Evolutionary conservation across 352 stramenopile species (phyloP), one percentile per base, ranked within the genome.

Genomic region (Globisporangium carolinianum): DNA sequence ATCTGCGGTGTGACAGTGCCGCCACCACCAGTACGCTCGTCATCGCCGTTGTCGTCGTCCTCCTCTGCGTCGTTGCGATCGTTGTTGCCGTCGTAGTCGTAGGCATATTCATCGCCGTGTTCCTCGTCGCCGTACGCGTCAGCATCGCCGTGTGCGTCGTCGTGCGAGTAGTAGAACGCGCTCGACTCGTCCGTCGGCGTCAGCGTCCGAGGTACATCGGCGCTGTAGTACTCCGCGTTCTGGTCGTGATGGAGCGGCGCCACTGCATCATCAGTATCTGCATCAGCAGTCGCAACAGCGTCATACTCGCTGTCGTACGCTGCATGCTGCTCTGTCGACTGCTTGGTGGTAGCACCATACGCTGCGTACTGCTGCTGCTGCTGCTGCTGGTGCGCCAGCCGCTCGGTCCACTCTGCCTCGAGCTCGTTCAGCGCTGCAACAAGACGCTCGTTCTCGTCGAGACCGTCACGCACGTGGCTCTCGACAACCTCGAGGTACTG

Each of bases 401-500:
- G 53, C 37, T 64, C 57, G 42, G 15, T 60, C 68, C 68, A 76
- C 0, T 4, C 57, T 12, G 24, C 24, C 61, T 85, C 72, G 7
- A 84, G 60, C 35, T 72, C 57, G 18, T 67, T 68, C 15, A 85
- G 56, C 2, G 66, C 66, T 24, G 75, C 50, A 12, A 86, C 62
- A 1, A 87, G 63, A 6, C 52, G 61, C 5, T 60, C 65, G 52
- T 90, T 87, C 48, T 86, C 69, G 24, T 75, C 69, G 9, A 87
- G 57, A 18, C 67, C 76, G 17, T 53, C 55, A 36, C 81, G 66
- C 24, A 90, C 68, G 12, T 76, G 74, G 36, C 70, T 56, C 15
- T 78, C 67, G 66, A 83, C 66, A 8, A 60, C 59, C 24, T 79
- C 70, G 66, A 87, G 77, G 39, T 80, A 76, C 8, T 66, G 69